Percentiles rank a stretch among this genome's conserved stretches.
Conservation (phyloP, 495 filamentous ascomycete genomes). For the Penicillium argentinense region DNA sequence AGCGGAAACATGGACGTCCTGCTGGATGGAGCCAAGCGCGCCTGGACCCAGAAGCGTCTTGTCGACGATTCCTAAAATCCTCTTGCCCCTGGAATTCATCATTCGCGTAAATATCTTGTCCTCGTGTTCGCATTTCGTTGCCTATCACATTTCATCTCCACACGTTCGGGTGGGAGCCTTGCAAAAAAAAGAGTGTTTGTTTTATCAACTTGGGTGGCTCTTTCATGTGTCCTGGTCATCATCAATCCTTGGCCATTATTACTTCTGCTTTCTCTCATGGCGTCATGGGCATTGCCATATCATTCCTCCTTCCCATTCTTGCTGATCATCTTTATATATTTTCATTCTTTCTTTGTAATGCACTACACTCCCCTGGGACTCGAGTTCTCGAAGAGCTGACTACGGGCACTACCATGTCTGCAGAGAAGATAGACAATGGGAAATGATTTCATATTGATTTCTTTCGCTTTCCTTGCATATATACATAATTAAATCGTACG, state of each 20-base stretch:
- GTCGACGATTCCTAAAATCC: slow-evolving; percentile 46
- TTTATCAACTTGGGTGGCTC: slow-evolving; percentile 1
- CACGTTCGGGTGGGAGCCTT: not conserved
- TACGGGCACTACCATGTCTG: not conserved
- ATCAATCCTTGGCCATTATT: slow-evolving; percentile 2
- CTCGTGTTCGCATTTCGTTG: slow-evolving; percentile 7
- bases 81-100: not conserved
- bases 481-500: too few relatives aligned
- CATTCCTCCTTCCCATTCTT: not conserved
- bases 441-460: not conserved
- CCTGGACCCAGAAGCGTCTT: slow-evolving; percentile 55
- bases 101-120: not conserved
- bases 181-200: slow-evolving; percentile 13
- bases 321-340: not conserved
- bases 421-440: not conserved
- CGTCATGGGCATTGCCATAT: slow-evolving; percentile 4
- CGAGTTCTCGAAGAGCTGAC: not conserved
- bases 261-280: not conserved
- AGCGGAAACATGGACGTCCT: slow-evolving; percentile 82
- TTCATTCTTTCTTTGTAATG: too few relatives aligned
- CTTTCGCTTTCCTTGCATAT: too few relatives aligned
- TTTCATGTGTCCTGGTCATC: slow-evolving; percentile 1
- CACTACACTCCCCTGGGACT: not conserved
- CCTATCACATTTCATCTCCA: too few relatives aligned
- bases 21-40: slow-evolving; percentile 72